phyloP scores from a whole-genome alignment of 495 filamentous ascomycete species.

The Xylaria venustula region DNA sequence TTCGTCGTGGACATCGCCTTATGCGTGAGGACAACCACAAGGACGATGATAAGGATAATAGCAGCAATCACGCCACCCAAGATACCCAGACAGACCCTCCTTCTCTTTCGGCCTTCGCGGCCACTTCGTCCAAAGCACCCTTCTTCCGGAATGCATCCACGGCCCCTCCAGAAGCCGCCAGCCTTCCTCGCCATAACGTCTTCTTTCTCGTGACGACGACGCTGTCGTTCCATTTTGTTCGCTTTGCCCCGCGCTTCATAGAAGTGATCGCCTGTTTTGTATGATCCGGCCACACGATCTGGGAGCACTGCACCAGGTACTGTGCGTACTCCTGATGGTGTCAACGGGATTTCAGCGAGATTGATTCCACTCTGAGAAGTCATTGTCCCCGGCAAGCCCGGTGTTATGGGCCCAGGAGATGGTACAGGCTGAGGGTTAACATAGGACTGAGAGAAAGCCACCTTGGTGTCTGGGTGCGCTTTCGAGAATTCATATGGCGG shows the following conservation, averaged over 20 bases:
- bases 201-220: slow-evolving; percentile 61
- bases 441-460: slow-evolving; percentile 37
- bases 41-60: slow-evolving; percentile 57
- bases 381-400: slow-evolving; percentile 43
- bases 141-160: slow-evolving; percentile 56
- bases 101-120: slow-evolving; percentile 61
- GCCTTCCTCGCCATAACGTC: slow-evolving; percentile 54
- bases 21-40: slow-evolving; percentile 59
- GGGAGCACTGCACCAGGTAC: slow-evolving; percentile 28
- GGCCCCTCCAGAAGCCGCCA: slow-evolving; percentile 60
- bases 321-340: slow-evolving; percentile 25
- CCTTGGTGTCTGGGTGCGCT: slow-evolving; percentile 29
- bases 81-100: slow-evolving; percentile 60
- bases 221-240: slow-evolving; percentile 47
- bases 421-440: slow-evolving; percentile 39
- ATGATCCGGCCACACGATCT: slow-evolving; percentile 36
- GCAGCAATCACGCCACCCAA: slow-evolving; percentile 53
- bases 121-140: slow-evolving; percentile 62
- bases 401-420: slow-evolving; percentile 43
- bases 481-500: slow-evolving; percentile 46
- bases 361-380: slow-evolving; percentile 45
- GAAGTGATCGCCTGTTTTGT: slow-evolving; percentile 35
- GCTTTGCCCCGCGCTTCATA: slow-evolving; percentile 28
- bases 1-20: slow-evolving; percentile 22
- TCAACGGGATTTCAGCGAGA: slow-evolving; percentile 39